Evolutionary conservation across 1,284 basidiomycete species (phyloP), one percentile per base, ranked within the genome.

Genomic region (Puccinia hordei): DNA sequence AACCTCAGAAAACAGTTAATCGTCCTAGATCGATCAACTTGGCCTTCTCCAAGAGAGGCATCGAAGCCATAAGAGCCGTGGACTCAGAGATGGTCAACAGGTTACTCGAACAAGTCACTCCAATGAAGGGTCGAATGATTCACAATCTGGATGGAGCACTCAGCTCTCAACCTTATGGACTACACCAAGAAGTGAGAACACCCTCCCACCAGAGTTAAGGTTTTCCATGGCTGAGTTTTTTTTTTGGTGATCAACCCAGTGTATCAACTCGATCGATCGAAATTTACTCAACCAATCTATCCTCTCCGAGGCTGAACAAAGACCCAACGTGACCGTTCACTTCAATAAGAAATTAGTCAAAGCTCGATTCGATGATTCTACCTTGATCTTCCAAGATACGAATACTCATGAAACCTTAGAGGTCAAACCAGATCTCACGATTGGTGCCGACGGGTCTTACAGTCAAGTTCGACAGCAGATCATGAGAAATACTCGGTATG

Each of bases 101-200:
- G 79, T 92, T 98, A 83, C 87, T 97, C 82, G 86, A 90, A 82
- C 89, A 91, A 63, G 91, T 91, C 38, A 94, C 98, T 86, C 95
- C 95, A 82, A 97, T 99, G 94, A 90, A 90, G 82, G 94, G 93
- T 44, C 89, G 97, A 75, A 97, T 98, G 94, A 95, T 99, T 83
- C 96, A 99, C 87, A 90, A 90, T 85, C 84, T 86, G 80, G 87
- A 89, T 83, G 92, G 93, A 4, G 17, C 12, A 22, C 38, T 77
- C 9, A 69, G 35, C 41, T 73, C 73, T 30, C 72, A 81, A 66
- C 66, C 80, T 9, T 72, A 68, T 38, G 73, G 73, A 55, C 46
- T 46, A 38, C 22, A 72, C 55, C 15, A 81, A 75, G 53, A 51
- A 44, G 51, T 69, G 76, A 65, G 57, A 35, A 12, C 46, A 19